Evolutionary conservation across 2,329 filamentous ascomycete species (phyloP).

Genomic region (Botrytis cinerea): DNA sequence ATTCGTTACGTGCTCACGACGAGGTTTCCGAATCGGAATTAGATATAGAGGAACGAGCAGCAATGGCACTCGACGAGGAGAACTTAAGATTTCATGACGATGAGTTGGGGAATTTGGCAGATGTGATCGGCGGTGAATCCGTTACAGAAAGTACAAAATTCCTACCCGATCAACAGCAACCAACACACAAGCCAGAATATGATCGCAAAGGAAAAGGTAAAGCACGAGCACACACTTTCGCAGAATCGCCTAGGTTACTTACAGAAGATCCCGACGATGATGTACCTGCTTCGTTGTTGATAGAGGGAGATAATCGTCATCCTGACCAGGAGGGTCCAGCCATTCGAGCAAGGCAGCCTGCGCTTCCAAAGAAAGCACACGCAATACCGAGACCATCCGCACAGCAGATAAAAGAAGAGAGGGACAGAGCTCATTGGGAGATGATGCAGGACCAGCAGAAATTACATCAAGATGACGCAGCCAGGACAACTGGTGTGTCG

Average conservation of each 20-base stretch:
- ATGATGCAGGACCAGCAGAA: constrained; percentile 54
- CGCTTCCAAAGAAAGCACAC: constrained; percentile 31
- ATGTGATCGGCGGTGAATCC: constrained; percentile 39
- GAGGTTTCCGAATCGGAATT: constrained; percentile 40
- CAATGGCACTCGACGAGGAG: constrained; percentile 42
- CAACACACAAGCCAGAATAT: neutral
- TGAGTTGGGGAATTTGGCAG: constrained; percentile 37
- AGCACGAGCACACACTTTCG: constrained; percentile 33
- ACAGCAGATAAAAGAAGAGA: constrained; percentile 44
- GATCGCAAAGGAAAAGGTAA: constrained; percentile 19
- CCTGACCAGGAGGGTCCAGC: constrained; percentile 35
- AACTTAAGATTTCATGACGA: constrained; percentile 41
- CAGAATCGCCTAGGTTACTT: constrained; percentile 41
- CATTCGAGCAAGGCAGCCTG: constrained; percentile 28
- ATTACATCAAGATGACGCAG: constrained; percentile 46
- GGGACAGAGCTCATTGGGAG: constrained; percentile 53
- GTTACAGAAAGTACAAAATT: constrained; percentile 42
- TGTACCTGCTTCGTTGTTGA: constrained; percentile 63
- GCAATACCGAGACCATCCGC: constrained; percentile 48
- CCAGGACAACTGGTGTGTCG: constrained; percentile 13
- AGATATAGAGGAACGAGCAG: constrained; percentile 41
- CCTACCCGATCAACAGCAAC: constrained; percentile 31
- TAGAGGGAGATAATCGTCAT: constrained; percentile 52
- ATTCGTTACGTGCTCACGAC: constrained; percentile 41
- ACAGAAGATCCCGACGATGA: constrained; percentile 49